A percentile compares a stretch with the other conserved stretches of the same genome.
These are phyloP conservation scores for Lophiostoma macrostomum DNA, from an alignment of 495 filamentous ascomycete species.

Conservation along the genomic window DNA sequence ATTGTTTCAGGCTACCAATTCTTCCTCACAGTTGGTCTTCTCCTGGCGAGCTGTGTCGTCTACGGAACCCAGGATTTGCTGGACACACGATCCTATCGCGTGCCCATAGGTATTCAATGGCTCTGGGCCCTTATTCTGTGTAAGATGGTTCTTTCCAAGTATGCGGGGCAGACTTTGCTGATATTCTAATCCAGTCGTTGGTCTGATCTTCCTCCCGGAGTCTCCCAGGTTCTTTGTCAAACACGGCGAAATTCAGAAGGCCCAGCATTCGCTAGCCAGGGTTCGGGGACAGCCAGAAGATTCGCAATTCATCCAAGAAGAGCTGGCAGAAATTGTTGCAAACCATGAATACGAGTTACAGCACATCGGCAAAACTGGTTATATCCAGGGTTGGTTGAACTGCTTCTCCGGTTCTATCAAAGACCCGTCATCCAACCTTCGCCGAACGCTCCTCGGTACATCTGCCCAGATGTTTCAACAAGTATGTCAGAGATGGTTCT, in stretches of 20 bases:
- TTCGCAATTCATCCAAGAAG: conserved; percentile 58
- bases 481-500: conserved; percentile 82
- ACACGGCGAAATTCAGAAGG: conserved; percentile 60
- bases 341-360: conserved; percentile 75
- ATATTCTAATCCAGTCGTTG: too few species aligned
- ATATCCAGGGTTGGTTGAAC: conserved; percentile 62
- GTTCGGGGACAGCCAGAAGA: conserved; percentile 65
- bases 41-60: conserved; percentile 73
- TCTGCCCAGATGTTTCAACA: conserved; percentile 77
- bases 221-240: conserved; percentile 83
- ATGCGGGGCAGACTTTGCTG: too few species aligned
- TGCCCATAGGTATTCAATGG: conserved; percentile 80
- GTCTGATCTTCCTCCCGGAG: conserved; percentile 75
- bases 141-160: too few species aligned
- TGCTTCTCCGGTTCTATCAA: conserved; percentile 65
- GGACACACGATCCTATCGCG: conserved; percentile 68
- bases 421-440: conserved; percentile 61
- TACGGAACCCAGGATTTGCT: conserved; percentile 63
- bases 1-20: conserved; percentile 81
- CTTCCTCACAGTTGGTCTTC: conserved; percentile 76
- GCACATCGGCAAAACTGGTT: conserved; percentile 54
- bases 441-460: conserved; percentile 72
- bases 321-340: conserved; percentile 72
- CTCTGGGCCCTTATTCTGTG: conserved; percentile 74
- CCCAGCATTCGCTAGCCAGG: conserved; percentile 59